Evolutionary conservation across 140 eudicot species (phyloP).

Genomic region (Senecio squalidus): DNA sequence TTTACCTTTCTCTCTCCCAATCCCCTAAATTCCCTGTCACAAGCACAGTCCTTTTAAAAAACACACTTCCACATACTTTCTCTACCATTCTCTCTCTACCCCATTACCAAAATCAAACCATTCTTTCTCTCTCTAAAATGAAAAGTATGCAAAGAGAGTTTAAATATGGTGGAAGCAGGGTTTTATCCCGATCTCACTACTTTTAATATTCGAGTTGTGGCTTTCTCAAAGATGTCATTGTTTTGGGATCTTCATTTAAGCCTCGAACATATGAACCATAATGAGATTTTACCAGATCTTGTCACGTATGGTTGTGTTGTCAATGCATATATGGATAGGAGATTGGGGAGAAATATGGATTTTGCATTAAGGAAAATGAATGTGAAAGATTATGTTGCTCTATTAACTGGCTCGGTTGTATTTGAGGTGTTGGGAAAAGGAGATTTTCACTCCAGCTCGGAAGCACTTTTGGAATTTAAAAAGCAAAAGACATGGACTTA

Average conservation of each 20-base stretch:
- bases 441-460: slow-evolving; percentile 76
- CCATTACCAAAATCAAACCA: too few species aligned
- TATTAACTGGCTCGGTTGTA: slow-evolving; percentile 58
- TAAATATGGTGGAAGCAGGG: slow-evolving; percentile 78
- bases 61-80: too few species aligned
- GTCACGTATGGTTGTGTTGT: slow-evolving; percentile 89
- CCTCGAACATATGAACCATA: slow-evolving; percentile 86
- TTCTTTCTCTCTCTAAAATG: too few species aligned
- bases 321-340: slow-evolving; percentile 82
- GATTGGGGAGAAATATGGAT: slow-evolving; percentile 72
- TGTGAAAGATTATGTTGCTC: slow-evolving; percentile 33
- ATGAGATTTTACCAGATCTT: slow-evolving; percentile 63
- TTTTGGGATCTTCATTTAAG: slow-evolving; percentile 90
- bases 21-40: too few species aligned
- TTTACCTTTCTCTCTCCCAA: too few species aligned
- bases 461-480: slow-evolving; percentile 53
- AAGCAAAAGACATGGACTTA: slow-evolving; percentile 52
- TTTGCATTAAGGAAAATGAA: slow-evolving; percentile 62
- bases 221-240: slow-evolving; percentile 87
- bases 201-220: slow-evolving; percentile 71
- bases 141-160: slow-evolving; percentile 92
- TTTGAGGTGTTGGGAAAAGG: slow-evolving; percentile 93
- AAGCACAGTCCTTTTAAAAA: too few species aligned
- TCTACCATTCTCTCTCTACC: too few species aligned
- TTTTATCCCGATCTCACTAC: slow-evolving; percentile 73